Base-by-base conservation (phyloP, 768 basidiomycete species). In the Scleroderma bovista region DNA sequence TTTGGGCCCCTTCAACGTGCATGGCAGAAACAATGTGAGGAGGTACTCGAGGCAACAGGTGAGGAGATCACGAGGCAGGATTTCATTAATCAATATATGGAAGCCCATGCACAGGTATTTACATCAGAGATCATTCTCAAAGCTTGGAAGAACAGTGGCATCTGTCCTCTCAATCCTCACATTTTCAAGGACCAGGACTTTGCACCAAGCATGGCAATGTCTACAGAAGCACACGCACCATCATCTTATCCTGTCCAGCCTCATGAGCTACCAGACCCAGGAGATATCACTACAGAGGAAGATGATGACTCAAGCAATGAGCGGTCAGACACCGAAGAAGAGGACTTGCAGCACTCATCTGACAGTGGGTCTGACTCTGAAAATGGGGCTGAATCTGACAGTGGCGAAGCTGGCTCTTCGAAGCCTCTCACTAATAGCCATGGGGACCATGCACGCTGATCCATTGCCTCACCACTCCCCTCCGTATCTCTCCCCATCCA, bases 1-100 rank as follows among this genome's bases (percentile, higher is more conserved):
- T 77, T 75, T 56, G 66, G 57, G 1, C 67, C 66, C 1, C 37
- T 72, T 1, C 50, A 62, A 40, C 16, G n/a, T 1, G 44, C 38
- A 24, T 75, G 72, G 70, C 33, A 42, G 5, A 47, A 62, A 11
- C 57, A 44, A 2, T 68, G 65, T 44, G 58, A 65, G 24, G 50
- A 51, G 7, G 39, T 56, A 3, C 26, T 60, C n/a, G 50, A 53
- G 7, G 53, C 43, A 23, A 61, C 42, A 10, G 60, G 63, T 33
- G 42, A 57, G 29, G 56, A 44, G 65, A 57, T 47, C 13, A 2
- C n/a, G 10, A 31, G 29, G 17, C 8, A 29, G 31, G 26, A 44
- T 32, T 36, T 47, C 15, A 23, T 37, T 3, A 5, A 47, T 36
- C 49, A 44, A 31, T 44, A 44, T 32, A 44, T 44, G 43, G 15